A percentile compares a stretch with the other conserved stretches of the same genome.
phyloP scores from a whole-genome alignment of 2,329 filamentous ascomycete species.

The Amauroascus verrucosus region DNA sequence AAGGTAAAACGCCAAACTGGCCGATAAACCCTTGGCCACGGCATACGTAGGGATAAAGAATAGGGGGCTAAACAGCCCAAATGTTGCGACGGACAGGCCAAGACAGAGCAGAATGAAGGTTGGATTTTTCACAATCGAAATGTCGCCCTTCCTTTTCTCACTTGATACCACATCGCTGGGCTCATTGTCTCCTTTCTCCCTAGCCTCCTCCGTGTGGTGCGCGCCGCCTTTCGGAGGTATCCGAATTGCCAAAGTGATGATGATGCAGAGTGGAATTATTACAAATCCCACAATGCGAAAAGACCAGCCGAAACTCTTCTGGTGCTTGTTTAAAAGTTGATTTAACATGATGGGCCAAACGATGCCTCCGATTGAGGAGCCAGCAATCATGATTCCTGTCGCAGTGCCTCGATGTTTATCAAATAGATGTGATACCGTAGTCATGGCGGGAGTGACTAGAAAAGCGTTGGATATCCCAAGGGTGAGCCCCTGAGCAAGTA shows the following conservation, averaged over 20 bases:
- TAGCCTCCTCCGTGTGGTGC: not conserved
- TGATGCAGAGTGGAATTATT: constrained; percentile 30
- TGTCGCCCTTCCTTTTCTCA: not conserved
- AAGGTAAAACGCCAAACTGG: constrained; percentile 52
- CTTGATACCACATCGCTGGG: not conserved
- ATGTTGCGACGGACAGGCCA: constrained; percentile 19
- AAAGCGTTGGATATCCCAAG: constrained; percentile 26
- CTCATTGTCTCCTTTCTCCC: not conserved
- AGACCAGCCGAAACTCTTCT: constrained; percentile 29
- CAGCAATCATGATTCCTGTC: constrained; percentile 26
- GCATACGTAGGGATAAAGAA: constrained; percentile 46
- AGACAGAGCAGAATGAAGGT: constrained; percentile 1
- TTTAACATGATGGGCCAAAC: constrained; percentile 29
- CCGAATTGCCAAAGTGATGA: constrained; percentile 21
- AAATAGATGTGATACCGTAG: constrained; percentile 25
- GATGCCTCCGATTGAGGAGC: constrained; percentile 29
- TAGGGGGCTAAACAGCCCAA: constrained; percentile 42
- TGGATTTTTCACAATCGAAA: not conserved
- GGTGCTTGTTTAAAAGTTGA: constrained; percentile 21
- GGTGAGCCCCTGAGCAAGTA: constrained; percentile 31
- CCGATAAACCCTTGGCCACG: constrained; percentile 49
- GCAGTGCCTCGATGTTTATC: constrained; percentile 24
- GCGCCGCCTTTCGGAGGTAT: not conserved
- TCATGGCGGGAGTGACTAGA: constrained; percentile 24
- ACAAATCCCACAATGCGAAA: constrained; percentile 34